phyloP scores from a whole-genome alignment of 805 yeast genomes.

The Kuraishia piskuri region DNA sequence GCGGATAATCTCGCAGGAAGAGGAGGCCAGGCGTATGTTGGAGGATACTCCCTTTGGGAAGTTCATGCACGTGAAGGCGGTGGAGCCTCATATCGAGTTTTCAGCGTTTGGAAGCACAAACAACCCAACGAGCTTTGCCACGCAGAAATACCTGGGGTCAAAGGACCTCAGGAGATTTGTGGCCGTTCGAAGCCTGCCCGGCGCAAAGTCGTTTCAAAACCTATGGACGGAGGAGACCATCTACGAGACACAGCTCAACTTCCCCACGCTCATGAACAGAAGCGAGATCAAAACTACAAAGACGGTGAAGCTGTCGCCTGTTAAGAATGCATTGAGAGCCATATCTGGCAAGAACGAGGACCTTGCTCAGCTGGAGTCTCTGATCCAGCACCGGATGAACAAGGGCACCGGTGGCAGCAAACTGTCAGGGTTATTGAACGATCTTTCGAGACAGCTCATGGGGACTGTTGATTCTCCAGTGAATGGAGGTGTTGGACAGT shows the following conservation, averaged over 20 bases:
- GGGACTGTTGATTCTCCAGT: conserved; percentile 92
- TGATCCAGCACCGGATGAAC: conserved; percentile 38
- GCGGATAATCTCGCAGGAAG: conserved; percentile 47
- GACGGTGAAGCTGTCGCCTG: conserved; percentile 62
- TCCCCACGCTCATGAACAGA: conserved; percentile 86
- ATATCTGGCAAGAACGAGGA: conserved; percentile 64
- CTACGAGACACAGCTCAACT: conserved; percentile 63
- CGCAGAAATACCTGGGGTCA: conserved; percentile 67
- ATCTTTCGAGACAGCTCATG: conserved; percentile 59
- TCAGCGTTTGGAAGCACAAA: conserved; percentile 20
- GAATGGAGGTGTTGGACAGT: conserved; percentile 86
- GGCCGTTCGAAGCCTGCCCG: conserved; percentile 62
- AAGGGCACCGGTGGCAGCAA: conserved; percentile 40
- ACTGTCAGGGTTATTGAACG: conserved; percentile 39
- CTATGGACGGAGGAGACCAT: conserved; percentile 87
- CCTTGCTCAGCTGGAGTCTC: conserved; percentile 56
- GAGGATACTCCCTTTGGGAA: conserved; percentile 59
- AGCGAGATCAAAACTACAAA: conserved; percentile 51
- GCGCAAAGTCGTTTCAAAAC: conserved; percentile 61
- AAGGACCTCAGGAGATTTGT: conserved; percentile 65
- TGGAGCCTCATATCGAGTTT: conserved; percentile 55
- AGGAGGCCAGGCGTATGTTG: conserved; percentile 42
- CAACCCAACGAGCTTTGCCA: conserved; percentile 46
- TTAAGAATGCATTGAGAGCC: conserved; percentile 71
- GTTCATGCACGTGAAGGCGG: conserved; percentile 61